A percentile compares a stretch with the other conserved stretches of the same genome.
phyloP scores from a whole-genome alignment of 129 eudicot species.

The Chrysanthemum makinoi region DNA sequence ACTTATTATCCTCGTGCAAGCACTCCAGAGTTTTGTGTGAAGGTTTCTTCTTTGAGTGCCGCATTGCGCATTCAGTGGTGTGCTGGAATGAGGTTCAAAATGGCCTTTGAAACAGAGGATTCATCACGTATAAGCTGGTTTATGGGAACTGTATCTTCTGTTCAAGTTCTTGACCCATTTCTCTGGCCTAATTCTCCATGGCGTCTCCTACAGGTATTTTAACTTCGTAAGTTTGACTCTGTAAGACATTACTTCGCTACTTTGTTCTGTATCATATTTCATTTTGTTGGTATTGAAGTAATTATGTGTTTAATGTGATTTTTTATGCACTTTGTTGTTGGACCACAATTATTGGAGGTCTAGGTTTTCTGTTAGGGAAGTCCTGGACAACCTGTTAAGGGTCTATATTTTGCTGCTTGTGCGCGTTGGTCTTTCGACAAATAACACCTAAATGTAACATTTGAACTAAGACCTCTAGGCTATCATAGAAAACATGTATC shows the following conservation, averaged over 20 bases:
- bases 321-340: not conserved
- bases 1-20: constrained; percentile 64
- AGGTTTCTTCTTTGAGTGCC: constrained; percentile 44
- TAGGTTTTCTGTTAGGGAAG: too few relatives aligned
- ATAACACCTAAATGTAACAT: too few relatives aligned
- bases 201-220: constrained; percentile 76
- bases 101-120: constrained; percentile 76
- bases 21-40: constrained; percentile 74
- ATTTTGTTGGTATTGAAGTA: constrained; percentile 5
- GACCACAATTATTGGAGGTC: too few relatives aligned
- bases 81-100: constrained; percentile 70
- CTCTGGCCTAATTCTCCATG: constrained; percentile 94
- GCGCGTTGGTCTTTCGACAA: too few relatives aligned
- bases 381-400: too few relatives aligned
- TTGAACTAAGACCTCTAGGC: too few relatives aligned
- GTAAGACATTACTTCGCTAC: not conserved
- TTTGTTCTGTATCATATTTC: not conserved
- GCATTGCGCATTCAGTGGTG: constrained; percentile 61
- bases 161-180: constrained; percentile 71
- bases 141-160: constrained; percentile 76
- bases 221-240: not conserved
- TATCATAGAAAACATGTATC: too few relatives aligned
- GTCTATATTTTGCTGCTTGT: too few relatives aligned
- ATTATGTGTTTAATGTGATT: constrained; percentile 2
- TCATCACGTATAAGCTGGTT: constrained; percentile 88